Base-by-base conservation (phyloP, 2,329 filamentous ascomycete genomes). In the Dothideomycetes sp. region DNA sequence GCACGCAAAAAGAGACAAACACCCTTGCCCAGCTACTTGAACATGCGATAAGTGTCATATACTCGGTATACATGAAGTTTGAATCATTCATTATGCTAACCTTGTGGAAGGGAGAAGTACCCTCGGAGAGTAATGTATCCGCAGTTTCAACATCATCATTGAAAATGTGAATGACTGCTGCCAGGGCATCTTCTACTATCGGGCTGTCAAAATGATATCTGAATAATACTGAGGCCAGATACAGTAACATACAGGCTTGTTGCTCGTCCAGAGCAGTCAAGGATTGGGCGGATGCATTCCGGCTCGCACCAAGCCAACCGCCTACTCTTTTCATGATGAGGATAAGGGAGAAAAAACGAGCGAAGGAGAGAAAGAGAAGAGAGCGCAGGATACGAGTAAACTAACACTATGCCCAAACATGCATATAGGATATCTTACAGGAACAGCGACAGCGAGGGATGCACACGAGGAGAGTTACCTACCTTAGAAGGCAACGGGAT, bases 1-100 rank as follows among this genome's bases (percentile, higher is more conserved):
- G 88, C 87, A 50, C 79, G 73, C 61, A 96, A 79, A 57, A 96
- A 96, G 33, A 77, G 77, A 15, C 87, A 79, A 24, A 94, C 79
- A 38, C 85, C 82, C 48, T 80, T 70, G 19, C 87, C 88, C 24
- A 96, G 71, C 65, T 82, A 68, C 42, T 48, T 46, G 31, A 34
- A 27, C 5, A 32, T 32, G 38, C 18, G 36, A 22, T 31, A 31
- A 41, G 22, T 19, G 31, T 27, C 12, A 12, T 7, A 27, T 27
- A 29, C 35, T 44, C 27, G 44, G 46, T 30, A 15, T 19, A 14
- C 15, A 24, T 14, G 5, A 31, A 7, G 5, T 4, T 10, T 11
- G 35, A 31, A 27, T 31, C 8, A 16, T 17, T 22, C 22, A 36
- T 15, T 40, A 12, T 35, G 52, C 56, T 42, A 53, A 78, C 75